Evolutionary conservation across 768 basidiomycete genomes (phyloP), one percentile per base, ranked within the genome.

Genomic region (Phylloporus arenicola): DNA sequence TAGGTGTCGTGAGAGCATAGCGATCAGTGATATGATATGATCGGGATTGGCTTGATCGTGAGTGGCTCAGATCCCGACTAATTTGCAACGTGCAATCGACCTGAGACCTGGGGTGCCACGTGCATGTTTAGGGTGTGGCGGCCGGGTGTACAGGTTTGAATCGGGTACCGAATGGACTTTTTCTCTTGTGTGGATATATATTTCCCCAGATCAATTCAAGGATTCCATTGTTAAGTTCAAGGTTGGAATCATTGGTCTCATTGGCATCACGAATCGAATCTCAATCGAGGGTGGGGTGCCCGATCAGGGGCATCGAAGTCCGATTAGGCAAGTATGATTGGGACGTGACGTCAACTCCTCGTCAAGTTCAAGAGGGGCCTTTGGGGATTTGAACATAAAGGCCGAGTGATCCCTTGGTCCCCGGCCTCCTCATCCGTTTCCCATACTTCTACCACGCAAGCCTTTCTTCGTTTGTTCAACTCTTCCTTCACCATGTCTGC

Each of bases 1-100:
- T 90, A 20, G 88, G 88, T 3, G 74, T 88, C 52, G 82, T 88
- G 30, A 71, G 81, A 49, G 84, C 79, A 10, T 84, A 59, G 64
- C 47, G 56, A 6, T 39, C 19, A n/a, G 9, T n/a, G n/a, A n/a
- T n/a, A n/a, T 12, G 29, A 56, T 25, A 11, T 14, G 40, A 34
- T 27, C 27, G 4, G 27, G 27, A 9, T 10, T 6, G 4, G 40
- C 47, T 42, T 19, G 49, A 51, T 45, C 38, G 53, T 62, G 29
- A 39, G 55, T 51, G 41, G n/a, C 35, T 25, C 17, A 33, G 7
- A 37, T 37, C 35, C 17, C 17, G 48, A 49, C 3, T 43, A 17
- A 19, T 43, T 30, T 44, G 31, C 19, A 33, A 8, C 13, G 30
- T 44, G 30, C 30, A 20, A 22, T 33, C 19, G 25, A 56, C 30